phyloP scores from a whole-genome alignment of 2,329 filamentous ascomycete species.

The Shiraia bambusicola region DNA sequence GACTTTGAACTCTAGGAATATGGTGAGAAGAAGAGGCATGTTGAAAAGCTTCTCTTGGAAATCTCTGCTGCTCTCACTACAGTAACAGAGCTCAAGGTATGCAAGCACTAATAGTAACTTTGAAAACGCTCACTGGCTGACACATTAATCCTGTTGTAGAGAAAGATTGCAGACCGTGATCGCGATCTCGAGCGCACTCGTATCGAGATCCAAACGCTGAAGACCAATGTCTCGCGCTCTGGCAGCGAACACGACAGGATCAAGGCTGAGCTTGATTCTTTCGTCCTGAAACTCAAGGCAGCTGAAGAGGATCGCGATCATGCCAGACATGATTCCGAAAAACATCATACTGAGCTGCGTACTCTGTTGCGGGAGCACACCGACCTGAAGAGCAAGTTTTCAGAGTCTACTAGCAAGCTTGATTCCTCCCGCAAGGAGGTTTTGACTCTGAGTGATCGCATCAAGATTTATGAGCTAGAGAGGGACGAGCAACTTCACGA shows the following conservation, averaged over 20 bases:
- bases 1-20: conserved; percentile 8
- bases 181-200: conserved; percentile 20
- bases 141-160: not conserved
- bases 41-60: conserved; percentile 26
- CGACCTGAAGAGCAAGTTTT: conserved; percentile 26
- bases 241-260: conserved; percentile 20
- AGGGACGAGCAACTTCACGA: conserved; percentile 26
- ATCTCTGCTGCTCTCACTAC: conserved; percentile 20
- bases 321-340: conserved; percentile 21
- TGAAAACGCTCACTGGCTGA: too few species aligned
- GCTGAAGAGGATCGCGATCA: conserved; percentile 23
- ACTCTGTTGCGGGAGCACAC: conserved; percentile 24
- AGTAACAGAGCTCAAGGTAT: conserved; percentile 21
- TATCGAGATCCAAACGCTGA: conserved; percentile 19
- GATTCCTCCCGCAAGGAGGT: conserved; percentile 27
- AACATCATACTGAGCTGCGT: conserved; percentile 25
- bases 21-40: conserved; percentile 21
- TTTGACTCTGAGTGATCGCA: conserved; percentile 18
- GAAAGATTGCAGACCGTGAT: conserved; percentile 24
- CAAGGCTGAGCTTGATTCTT: conserved; percentile 19
- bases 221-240: conserved; percentile 6
- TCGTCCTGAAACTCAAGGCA: conserved; percentile 18
- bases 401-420: conserved; percentile 20
- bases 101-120: too few species aligned
- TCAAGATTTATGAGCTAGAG: conserved; percentile 27